Percentiles rank a stretch among this genome's conserved stretches.
Evolutionary conservation across 495 filamentous ascomycete genomes (phyloP).

Genomic region (Pseudevernia furfuracea): DNA sequence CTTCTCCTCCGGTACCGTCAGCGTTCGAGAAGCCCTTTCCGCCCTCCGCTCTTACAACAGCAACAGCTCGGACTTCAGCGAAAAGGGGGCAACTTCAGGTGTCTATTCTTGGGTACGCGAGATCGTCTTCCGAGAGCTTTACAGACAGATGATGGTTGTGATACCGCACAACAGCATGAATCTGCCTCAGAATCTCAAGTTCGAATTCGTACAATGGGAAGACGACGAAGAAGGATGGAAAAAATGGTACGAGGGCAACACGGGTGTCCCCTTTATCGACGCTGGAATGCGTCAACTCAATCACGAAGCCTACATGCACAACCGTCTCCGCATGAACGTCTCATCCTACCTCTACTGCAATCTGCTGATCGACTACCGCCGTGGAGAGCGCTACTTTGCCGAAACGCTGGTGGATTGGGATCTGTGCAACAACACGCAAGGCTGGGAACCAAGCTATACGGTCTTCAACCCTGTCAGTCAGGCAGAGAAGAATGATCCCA

Average conservation of each 20-base stretch:
- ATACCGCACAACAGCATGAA: conserved; percentile 41
- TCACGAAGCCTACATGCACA: conserved; percentile 42
- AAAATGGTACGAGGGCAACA: conserved; percentile 38
- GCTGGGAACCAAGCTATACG: conserved; percentile 41
- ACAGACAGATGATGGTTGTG: conserved; percentile 36
- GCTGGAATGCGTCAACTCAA: conserved; percentile 41
- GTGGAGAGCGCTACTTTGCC: conserved; percentile 40
- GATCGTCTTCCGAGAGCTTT: conserved; percentile 41
- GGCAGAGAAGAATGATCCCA: conserved; percentile 48
- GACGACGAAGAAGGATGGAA: conserved; percentile 40
- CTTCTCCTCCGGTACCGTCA: conserved; percentile 37
- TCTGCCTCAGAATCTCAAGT: conserved; percentile 40
- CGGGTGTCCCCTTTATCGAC: conserved; percentile 39
- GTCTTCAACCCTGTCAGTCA: conserved; percentile 40
- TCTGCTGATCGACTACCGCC: conserved; percentile 37
- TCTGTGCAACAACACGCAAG: conserved; percentile 39
- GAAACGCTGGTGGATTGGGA: conserved; percentile 42
- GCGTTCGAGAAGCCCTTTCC: conserved; percentile 33
- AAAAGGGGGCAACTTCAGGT: conserved; percentile 22
- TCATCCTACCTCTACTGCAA: conserved; percentile 36
- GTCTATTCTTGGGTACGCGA: conserved; percentile 39
- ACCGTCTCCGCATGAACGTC: conserved; percentile 40
- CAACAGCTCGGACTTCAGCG: conserved; percentile 29
- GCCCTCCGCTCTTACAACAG: conserved; percentile 27
- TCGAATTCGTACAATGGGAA: conserved; percentile 41